phyloP scores from a whole-genome alignment of 2,329 filamentous ascomycete genomes.

The Teratosphaeria viscida region DNA sequence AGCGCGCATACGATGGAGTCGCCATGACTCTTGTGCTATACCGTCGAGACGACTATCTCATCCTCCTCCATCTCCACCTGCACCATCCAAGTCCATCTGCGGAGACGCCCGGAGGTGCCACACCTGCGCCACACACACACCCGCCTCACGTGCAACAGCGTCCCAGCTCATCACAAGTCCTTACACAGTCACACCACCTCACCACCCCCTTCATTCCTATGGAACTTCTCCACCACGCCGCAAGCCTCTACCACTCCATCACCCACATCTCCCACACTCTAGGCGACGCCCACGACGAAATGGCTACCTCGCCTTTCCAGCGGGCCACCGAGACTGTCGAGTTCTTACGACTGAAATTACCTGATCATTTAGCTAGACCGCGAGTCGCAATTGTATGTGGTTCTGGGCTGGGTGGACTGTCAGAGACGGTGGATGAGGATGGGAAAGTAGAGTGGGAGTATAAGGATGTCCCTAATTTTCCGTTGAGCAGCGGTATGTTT shows the following conservation, averaged over 20 bases:
- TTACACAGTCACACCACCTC: background rate
- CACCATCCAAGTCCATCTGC: background rate
- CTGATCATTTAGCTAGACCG: slow-evolving; percentile 39
- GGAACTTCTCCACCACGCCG: slow-evolving; percentile 21
- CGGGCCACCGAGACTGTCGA: slow-evolving; percentile 40
- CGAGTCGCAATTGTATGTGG: slow-evolving; percentile 55
- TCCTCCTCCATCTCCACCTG: background rate
- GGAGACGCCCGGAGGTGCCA: slow-evolving; percentile 3
- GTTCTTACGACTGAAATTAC: slow-evolving; percentile 42
- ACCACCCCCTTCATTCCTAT: background rate
- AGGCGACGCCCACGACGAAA: slow-evolving; percentile 23
- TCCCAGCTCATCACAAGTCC: background rate
- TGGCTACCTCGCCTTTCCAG: slow-evolving; percentile 27
- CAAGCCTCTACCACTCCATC: slow-evolving; percentile 23
- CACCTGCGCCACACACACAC: slow-evolving; percentile 1
- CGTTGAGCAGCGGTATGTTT: slow-evolving; percentile 45
- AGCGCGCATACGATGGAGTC: slow-evolving; percentile 33
- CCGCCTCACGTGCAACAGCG: background rate
- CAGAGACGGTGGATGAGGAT: slow-evolving; percentile 42
- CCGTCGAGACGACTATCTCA: background rate
- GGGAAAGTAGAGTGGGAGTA: slow-evolving; percentile 47
- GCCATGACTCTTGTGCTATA: slow-evolving; percentile 27
- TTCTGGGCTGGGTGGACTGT: slow-evolving; percentile 52
- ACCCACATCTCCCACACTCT: slow-evolving; percentile 21
- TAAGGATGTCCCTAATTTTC: slow-evolving; percentile 51